Conservation (phyloP, 2,329 filamentous ascomycete genomes). For the Lasiodiplodia hormozganensis region DNA sequence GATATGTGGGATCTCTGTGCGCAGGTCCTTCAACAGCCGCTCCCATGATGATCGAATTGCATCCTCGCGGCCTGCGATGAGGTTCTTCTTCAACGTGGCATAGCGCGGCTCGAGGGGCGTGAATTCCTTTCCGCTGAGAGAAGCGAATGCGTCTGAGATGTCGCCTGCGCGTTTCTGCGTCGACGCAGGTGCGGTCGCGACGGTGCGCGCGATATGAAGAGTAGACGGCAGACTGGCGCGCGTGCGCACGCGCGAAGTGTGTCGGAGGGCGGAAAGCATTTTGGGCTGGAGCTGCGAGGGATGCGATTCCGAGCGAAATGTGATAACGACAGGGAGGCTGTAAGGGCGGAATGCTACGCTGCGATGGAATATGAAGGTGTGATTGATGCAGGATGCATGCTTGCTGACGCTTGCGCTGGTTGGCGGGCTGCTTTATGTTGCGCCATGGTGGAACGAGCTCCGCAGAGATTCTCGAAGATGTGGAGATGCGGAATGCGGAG, state of each 20-base stretch:
- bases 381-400: neutral
- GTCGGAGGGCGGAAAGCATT: conserved; percentile 42
- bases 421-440: conserved; percentile 15
- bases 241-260: conserved; percentile 33
- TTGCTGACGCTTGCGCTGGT: neutral
- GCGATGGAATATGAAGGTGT: conserved; percentile 3
- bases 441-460: conserved; percentile 6
- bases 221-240: neutral
- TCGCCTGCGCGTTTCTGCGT: conserved; percentile 55
- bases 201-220: conserved; percentile 33
- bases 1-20: conserved; percentile 54
- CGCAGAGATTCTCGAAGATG: neutral
- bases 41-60: conserved; percentile 55
- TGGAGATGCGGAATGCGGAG: conserved; percentile 23
- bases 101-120: conserved; percentile 54
- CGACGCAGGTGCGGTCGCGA: conserved; percentile 33
- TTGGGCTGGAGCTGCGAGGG: conserved; percentile 21
- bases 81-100: conserved; percentile 52
- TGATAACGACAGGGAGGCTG: neutral
- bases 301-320: neutral
- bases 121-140: conserved; percentile 55
- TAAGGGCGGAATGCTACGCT: conserved; percentile 3
- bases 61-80: conserved; percentile 57
- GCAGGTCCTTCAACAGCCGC: conserved; percentile 51
- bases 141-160: conserved; percentile 59